These are phyloP conservation scores for Pyrenopolyporus hunteri DNA, from an alignment of 495 filamentous ascomycete genomes.

Conservation along the genomic window DNA sequence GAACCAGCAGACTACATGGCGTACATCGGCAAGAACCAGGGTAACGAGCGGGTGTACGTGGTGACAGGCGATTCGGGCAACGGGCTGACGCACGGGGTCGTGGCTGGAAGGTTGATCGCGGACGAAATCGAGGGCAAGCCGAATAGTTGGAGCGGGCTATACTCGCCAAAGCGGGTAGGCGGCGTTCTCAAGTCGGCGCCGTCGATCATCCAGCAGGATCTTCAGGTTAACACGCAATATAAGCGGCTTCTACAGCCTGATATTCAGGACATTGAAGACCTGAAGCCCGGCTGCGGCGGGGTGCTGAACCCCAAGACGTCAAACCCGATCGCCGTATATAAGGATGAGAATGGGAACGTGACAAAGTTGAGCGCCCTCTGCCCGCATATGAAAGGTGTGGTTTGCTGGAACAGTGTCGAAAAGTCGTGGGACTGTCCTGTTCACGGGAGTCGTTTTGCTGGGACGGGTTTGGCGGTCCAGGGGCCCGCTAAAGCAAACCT, in stretches of 20 bases:
- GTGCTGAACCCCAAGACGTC: slow-evolving; percentile 54
- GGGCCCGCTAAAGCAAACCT: slow-evolving; percentile 56
- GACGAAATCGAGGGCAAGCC: slow-evolving; percentile 57
- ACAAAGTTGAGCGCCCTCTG: slow-evolving; percentile 60
- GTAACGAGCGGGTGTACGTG: slow-evolving; percentile 56
- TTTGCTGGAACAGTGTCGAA: slow-evolving; percentile 62
- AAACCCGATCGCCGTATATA: slow-evolving; percentile 61
- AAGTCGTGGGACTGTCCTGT: slow-evolving; percentile 63
- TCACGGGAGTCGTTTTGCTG: slow-evolving; percentile 61
- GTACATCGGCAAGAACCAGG: slow-evolving; percentile 63
- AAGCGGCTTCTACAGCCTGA: slow-evolving; percentile 61
- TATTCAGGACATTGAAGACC: slow-evolving; percentile 63
- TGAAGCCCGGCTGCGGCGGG: slow-evolving; percentile 54
- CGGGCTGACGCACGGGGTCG: slow-evolving; percentile 61
- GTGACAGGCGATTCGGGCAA: slow-evolving; percentile 66
- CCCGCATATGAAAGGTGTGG: slow-evolving; percentile 61
- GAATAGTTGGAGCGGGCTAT: slow-evolving; percentile 58
- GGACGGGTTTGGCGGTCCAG: slow-evolving; percentile 57
- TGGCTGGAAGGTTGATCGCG: slow-evolving; percentile 59
- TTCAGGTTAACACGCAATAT: slow-evolving; percentile 63
- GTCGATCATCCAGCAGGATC: slow-evolving; percentile 49
- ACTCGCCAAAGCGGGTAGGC: slow-evolving; percentile 52
- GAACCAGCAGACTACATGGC: slow-evolving; percentile 63
- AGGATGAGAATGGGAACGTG: slow-evolving; percentile 59
- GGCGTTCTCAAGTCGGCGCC: slow-evolving; percentile 46